These are phyloP conservation scores for Kodamaea sp. DNA, from an alignment of 1,139 yeast genomes.

Conservation along the genomic window DNA sequence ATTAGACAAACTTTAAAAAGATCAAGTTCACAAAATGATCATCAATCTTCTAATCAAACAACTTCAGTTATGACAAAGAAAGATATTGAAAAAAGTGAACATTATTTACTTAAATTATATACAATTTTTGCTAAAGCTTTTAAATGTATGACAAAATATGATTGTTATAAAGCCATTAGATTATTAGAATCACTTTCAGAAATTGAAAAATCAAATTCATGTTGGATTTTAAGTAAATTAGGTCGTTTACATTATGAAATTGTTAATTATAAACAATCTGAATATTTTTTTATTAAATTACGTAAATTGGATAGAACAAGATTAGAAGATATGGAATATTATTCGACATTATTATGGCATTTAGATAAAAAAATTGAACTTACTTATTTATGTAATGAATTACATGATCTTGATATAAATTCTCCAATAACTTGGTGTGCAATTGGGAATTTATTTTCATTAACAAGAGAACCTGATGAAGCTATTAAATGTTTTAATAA, in stretches of 20 bases:
- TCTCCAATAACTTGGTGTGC: conserved; percentile 91
- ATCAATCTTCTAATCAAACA: not conserved
- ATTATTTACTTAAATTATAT: conserved; percentile 49
- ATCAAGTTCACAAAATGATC: conserved; percentile 21
- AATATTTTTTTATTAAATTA: conserved; percentile 56
- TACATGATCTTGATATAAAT: conserved; percentile 60
- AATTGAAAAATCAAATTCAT: conserved; percentile 58
- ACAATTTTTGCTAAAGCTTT: conserved; percentile 61
- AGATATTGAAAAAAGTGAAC: conserved; percentile 43
- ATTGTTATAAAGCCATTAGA: conserved; percentile 78
- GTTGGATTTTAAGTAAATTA: conserved; percentile 79
- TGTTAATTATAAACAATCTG: conserved; percentile 79
- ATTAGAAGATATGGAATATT: conserved; percentile 84
- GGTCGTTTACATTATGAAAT: conserved; percentile 86
- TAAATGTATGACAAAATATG: conserved; percentile 63
- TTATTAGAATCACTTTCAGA: conserved; percentile 61
- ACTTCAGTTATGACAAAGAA: conserved; percentile 17
- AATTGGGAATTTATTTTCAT: conserved; percentile 82
- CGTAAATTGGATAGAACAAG: conserved; percentile 76
- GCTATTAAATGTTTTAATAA: conserved; percentile 85
- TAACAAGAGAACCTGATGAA: conserved; percentile 82
- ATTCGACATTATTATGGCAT: conserved; percentile 92
- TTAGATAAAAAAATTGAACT: conserved; percentile 77
- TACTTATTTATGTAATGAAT: conserved; percentile 77
- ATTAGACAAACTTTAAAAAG: conserved; percentile 24